Conservation (phyloP, 306 rosid species). For the Vachellia pachyceras region DNA sequence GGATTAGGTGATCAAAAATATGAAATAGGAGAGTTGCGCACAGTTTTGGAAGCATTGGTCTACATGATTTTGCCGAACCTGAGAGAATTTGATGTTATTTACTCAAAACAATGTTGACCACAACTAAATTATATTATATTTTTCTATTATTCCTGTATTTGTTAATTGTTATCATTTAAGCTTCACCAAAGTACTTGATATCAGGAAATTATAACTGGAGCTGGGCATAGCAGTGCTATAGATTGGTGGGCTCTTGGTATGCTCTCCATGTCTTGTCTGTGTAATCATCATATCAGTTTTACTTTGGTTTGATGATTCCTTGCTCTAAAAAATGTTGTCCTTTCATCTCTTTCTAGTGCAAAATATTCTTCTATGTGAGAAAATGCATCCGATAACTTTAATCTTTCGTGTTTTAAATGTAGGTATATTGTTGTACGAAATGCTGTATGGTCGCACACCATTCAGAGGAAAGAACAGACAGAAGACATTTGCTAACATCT, state of each 20-base stretch:
- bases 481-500: constrained; percentile 84
- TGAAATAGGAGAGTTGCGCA: background rate
- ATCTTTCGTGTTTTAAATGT: constrained; percentile 39
- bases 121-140: background rate
- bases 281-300: no score
- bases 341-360: background rate
- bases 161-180: constrained; percentile 37
- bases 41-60: background rate
- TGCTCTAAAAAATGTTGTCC: background rate
- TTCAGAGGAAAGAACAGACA: constrained; percentile 92
- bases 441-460: constrained; percentile 97
- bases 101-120: background rate
- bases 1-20: background rate
- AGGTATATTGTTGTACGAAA: constrained; percentile 93
- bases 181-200: constrained; percentile 51
- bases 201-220: constrained; percentile 93
- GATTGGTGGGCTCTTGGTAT: constrained; percentile 99
- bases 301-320: background rate
- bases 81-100: constrained; percentile 9
- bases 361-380: background rate
- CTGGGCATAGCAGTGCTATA: constrained; percentile 82
- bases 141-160: background rate
- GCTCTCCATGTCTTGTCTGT: constrained; percentile 33
- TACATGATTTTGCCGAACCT: background rate
- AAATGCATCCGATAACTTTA: constrained; percentile 15